Base-by-base conservation (phyloP, 805 yeast genomes). In the Candida montana region DNA sequence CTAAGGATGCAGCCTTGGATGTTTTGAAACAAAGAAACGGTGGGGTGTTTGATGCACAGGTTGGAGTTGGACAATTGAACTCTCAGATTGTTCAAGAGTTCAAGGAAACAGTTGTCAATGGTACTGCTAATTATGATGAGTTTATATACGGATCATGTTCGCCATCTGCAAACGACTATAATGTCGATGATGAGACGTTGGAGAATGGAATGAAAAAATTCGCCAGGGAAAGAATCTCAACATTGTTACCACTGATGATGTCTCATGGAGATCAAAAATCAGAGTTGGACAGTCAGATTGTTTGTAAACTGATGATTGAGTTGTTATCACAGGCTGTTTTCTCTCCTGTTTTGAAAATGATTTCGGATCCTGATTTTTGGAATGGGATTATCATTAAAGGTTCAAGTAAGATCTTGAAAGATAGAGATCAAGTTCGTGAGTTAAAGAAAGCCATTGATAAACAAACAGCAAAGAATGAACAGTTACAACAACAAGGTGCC, bases 301-400 rank as follows among this genome's bases (percentile, higher is more conserved):
- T 77, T 0, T 43, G 49, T 0, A 58, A 71, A 0, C 62, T 90
- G 9, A 52, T 82, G 0, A 65, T 80, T 30, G 96, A 90, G 51
- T 67, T 90, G 6, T 40, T 87, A 3, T 58, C 85, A 0, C 67
- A 77, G 19, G 71, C 75, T 41, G 75, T 88, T 0, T 47, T 87
- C 10, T 55, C 59, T 18, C 85, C 88, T 0, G 39, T 75, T 0
- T 32, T 69, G 6, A 55, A 64, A 7, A 73, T 82, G 62, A 51
- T 83, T 1, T 63, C 81, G 0, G 90, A 83, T 37, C 77, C 91
- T 1, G 95, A 88, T 56, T 83, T 77, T 45, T 83, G 83, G 76
- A 90, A 90, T 57, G 74, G 77, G 41, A 53, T 70, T 31, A 68
- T 88, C 13, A 79, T 79, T 9, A 72, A 74, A 39, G 58, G 73